Conservation (phyloP, 306 rosid species). For the Acacia melanoxylon region DNA sequence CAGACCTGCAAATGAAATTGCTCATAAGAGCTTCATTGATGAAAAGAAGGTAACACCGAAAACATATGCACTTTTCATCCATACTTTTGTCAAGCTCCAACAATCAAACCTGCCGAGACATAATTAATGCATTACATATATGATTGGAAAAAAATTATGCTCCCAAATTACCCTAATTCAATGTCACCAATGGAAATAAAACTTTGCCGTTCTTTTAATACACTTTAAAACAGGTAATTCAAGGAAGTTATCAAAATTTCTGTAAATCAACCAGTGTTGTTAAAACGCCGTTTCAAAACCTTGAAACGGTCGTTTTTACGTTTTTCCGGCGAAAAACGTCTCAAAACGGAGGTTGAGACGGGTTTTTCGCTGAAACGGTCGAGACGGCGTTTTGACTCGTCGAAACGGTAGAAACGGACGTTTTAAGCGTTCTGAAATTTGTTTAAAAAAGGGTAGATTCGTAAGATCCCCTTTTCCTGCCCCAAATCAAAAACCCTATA, state of each 20-base stretch:
- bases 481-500: too few relatives aligned
- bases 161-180: constrained; percentile 27
- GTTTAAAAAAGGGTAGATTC: too few relatives aligned
- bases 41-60: constrained; percentile 29
- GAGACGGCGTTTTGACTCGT: too few relatives aligned
- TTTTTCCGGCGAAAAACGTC: too few relatives aligned
- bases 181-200: neutral
- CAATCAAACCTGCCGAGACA: constrained; percentile 11
- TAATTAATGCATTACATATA: constrained; percentile 24
- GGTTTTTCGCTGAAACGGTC: too few relatives aligned
- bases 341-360: too few relatives aligned
- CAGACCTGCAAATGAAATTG: constrained; percentile 64
- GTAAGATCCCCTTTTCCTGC: too few relatives aligned
- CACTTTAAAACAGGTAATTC: constrained; percentile 3
- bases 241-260: constrained; percentile 14
- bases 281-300: too few relatives aligned
- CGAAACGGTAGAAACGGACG: too few relatives aligned
- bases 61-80: constrained; percentile 15
- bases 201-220: neutral
- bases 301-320: too few relatives aligned
- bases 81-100: constrained; percentile 16
- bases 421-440: too few relatives aligned
- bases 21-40: constrained; percentile 22
- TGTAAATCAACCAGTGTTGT: neutral
- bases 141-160: constrained; percentile 10